Evolutionary conservation across 164 flowering plant genomes (phyloP).

Genomic region (Magnolia sinica): DNA sequence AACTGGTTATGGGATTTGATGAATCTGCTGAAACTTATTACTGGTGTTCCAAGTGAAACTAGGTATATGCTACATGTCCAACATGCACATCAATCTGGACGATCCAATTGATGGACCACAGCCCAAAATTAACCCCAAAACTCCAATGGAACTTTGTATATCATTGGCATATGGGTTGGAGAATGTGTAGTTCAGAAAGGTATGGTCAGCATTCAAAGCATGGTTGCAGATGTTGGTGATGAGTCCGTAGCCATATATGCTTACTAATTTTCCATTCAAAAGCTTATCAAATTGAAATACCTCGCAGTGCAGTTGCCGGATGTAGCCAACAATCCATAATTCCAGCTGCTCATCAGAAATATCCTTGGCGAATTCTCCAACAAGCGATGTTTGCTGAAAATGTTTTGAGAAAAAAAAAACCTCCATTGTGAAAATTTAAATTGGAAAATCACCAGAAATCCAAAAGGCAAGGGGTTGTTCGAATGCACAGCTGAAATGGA

Average conservation of each 20-base stretch:
- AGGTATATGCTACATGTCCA: background rate
- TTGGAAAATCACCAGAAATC: too few relatives aligned
- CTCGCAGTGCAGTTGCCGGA: constrained; percentile 28
- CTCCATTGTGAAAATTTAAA: too few relatives aligned
- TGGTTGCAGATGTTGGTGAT: background rate
- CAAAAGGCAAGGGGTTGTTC: background rate
- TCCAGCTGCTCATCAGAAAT: constrained; percentile 26
- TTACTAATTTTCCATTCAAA: too few relatives aligned
- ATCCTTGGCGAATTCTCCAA: constrained; percentile 20
- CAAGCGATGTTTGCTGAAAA: constrained; percentile 35
- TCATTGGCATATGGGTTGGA: too few relatives aligned
- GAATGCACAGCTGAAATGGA: background rate
- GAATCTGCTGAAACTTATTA: background rate
- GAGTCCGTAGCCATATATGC: background rate
- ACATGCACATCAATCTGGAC: background rate
- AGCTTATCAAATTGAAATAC: constrained; percentile 18
- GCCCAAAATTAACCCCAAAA: background rate
- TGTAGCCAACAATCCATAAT: constrained; percentile 47
- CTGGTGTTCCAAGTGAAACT: background rate
- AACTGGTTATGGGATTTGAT: too few relatives aligned
- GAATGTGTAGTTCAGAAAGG: too few relatives aligned
- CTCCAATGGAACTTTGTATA: background rate
- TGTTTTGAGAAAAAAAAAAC: background rate
- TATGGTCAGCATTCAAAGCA: too few relatives aligned
- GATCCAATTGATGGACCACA: background rate